Conservation (phyloP, 148 eudicot genomes). For the Rhododendron williamsianum region DNA sequence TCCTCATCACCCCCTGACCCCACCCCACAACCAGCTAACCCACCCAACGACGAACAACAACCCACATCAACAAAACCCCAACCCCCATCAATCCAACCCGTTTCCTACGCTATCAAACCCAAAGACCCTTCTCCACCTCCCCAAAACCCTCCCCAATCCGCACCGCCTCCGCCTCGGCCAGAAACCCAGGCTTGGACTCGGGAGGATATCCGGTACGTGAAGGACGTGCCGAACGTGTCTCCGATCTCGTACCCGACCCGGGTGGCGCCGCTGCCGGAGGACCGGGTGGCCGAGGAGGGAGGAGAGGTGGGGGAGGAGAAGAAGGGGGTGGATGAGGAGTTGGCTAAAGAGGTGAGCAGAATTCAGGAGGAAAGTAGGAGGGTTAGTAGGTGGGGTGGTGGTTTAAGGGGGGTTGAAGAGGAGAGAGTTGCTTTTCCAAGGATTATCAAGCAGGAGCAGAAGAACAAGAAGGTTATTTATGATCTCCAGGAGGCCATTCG, state of each 20-base stretch:
- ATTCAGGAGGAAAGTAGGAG: conserved; percentile 27
- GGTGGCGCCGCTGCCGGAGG: conserved; percentile 89
- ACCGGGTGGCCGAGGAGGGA: conserved; percentile 14
- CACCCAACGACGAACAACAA: background rate
- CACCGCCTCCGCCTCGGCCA: background rate
- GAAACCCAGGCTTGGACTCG: conserved; percentile 30
- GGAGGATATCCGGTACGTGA: conserved; percentile 68
- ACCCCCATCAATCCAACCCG: conserved; percentile 31
- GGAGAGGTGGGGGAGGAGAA: background rate
- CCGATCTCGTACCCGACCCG: conserved; percentile 38
- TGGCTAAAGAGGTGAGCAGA: conserved; percentile 40
- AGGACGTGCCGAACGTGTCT: conserved; percentile 33
- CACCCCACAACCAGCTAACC: background rate
- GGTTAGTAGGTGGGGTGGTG: conserved; percentile 22
- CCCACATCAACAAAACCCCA: background rate
- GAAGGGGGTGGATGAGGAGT: conserved; percentile 11
- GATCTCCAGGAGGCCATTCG: conserved; percentile 86
- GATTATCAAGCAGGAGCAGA: conserved; percentile 53
- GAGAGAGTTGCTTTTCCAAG: conserved; percentile 61
- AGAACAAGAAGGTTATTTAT: conserved; percentile 41
- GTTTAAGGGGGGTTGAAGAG: conserved; percentile 22
- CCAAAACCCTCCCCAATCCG: background rate
- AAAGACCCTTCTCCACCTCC: conserved; percentile 17
- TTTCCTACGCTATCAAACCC: conserved; percentile 54
- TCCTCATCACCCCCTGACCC: conserved; percentile 9